Percentiles rank a stretch among this genome's conserved stretches.
Evolutionary conservation across 495 filamentous ascomycete genomes (phyloP).

Genomic region (Hyaloscypha variabilis): DNA sequence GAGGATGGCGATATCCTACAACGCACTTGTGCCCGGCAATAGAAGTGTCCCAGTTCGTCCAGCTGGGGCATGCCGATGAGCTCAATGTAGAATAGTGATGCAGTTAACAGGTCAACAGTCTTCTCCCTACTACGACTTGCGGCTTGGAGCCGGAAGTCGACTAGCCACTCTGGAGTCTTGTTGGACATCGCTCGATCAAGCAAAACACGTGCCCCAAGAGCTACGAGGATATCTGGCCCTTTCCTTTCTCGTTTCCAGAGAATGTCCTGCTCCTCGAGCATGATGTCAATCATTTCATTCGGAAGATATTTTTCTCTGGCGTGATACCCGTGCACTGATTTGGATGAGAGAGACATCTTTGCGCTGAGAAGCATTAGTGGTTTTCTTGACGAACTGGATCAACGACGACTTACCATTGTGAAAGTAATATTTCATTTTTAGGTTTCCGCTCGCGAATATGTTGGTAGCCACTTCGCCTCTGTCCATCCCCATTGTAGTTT

Average conservation of each 20-base stretch:
- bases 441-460: no score
- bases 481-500: no score
- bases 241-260: constrained; percentile 19
- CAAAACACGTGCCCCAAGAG: neutral
- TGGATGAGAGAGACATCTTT: no score
- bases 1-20: constrained; percentile 9
- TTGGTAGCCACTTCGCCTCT: no score
- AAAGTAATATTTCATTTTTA: no score
- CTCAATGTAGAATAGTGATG: constrained; percentile 17
- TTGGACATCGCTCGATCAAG: neutral
- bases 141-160: neutral
- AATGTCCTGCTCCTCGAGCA: constrained; percentile 21
- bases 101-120: constrained; percentile 2
- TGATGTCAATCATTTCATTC: no score
- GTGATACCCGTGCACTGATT: no score
- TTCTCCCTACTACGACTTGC: constrained; percentile 1
- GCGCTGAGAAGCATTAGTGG: no score
- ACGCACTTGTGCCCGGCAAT: constrained; percentile 9
- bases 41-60: neutral
- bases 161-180: neutral
- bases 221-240: neutral
- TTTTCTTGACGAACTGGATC: no score
- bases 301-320: no score
- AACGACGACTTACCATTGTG: no score
- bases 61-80: neutral